Evolutionary conservation across 2,329 filamentous ascomycete genomes (phyloP).

Genomic region (Pseudovirgaria hyperparasitica): DNA sequence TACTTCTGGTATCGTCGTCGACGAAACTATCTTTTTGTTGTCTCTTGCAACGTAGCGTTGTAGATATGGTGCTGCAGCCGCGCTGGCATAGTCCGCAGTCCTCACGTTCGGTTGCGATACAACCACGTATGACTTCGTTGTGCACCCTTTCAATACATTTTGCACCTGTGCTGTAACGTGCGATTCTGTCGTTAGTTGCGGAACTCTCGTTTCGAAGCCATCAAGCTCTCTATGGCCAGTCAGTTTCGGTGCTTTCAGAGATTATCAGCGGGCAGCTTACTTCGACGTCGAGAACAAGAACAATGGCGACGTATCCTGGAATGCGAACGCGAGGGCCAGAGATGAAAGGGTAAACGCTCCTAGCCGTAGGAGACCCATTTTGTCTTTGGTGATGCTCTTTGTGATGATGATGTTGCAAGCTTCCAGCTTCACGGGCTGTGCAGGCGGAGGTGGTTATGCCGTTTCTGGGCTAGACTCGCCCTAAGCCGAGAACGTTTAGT

Average conservation of each 20-base stretch:
- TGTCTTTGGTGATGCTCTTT: constrained; percentile 6
- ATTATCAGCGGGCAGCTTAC: constrained; percentile 39
- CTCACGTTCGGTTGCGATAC: constrained; percentile 66
- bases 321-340: constrained; percentile 52
- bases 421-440: constrained; percentile 6
- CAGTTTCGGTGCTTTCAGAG: too few species aligned
- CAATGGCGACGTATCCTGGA: constrained; percentile 80
- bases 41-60: constrained; percentile 36
- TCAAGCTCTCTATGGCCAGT: constrained; percentile 4
- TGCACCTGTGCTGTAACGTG: neutral
- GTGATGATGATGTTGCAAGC: constrained; percentile 2
- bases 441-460: constrained; percentile 7
- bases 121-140: constrained; percentile 64
- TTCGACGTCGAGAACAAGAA: constrained; percentile 72
- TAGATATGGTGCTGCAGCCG: constrained; percentile 40
- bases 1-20: constrained; percentile 40
- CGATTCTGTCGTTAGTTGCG: constrained; percentile 1
- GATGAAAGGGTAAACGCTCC: constrained; percentile 36
- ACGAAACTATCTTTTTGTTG: constrained; percentile 41
- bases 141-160: constrained; percentile 45
- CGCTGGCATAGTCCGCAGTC: constrained; percentile 50
- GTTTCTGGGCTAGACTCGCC: constrained; percentile 6
- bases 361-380: constrained; percentile 32
- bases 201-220: constrained; percentile 6
- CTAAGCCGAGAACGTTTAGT: too few species aligned